phyloP scores from a whole-genome alignment of 805 yeast species.

The Torulaspora maleeae region DNA sequence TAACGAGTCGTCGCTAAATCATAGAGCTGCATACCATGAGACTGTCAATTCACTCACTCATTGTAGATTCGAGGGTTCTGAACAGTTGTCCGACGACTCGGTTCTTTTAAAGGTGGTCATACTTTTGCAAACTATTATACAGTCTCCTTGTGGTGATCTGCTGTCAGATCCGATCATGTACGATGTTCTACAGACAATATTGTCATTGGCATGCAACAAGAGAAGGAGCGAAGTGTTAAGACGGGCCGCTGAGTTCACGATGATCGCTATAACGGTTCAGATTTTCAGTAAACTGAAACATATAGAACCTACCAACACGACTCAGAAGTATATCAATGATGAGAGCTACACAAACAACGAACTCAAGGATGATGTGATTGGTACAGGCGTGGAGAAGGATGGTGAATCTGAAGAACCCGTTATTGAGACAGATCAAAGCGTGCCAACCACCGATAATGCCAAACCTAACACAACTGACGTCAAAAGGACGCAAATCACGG shows the following conservation, averaged over 20 bases:
- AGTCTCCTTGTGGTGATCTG: constrained; percentile 58
- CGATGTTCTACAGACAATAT: constrained; percentile 86
- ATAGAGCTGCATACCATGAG: constrained; percentile 50
- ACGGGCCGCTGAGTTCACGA: constrained; percentile 80
- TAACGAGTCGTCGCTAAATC: constrained; percentile 51
- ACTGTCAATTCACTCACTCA: constrained; percentile 66
- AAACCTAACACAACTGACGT: constrained; percentile 5
- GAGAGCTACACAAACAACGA: constrained; percentile 45
- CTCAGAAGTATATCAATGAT: constrained; percentile 42
- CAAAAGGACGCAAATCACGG: constrained; percentile 18
- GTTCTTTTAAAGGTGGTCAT: constrained; percentile 78
- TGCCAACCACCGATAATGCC: background rate
- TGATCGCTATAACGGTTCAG: constrained; percentile 62
- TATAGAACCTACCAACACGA: constrained; percentile 44
- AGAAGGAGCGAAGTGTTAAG: constrained; percentile 85
- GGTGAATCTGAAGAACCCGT: background rate
- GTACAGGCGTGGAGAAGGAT: constrained; percentile 31
- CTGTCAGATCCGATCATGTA: constrained; percentile 77
- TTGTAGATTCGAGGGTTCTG: constrained; percentile 93
- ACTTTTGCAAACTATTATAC: constrained; percentile 61
- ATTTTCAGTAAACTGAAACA: constrained; percentile 58
- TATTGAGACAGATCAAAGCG: constrained; percentile 1
- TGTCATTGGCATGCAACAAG: constrained; percentile 88
- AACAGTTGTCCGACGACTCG: constrained; percentile 87
- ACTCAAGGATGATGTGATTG: constrained; percentile 50